Evolutionary conservation across 2,329 filamentous ascomycete species (phyloP).

Genomic region (Magnaporthiopsis incrustans): DNA sequence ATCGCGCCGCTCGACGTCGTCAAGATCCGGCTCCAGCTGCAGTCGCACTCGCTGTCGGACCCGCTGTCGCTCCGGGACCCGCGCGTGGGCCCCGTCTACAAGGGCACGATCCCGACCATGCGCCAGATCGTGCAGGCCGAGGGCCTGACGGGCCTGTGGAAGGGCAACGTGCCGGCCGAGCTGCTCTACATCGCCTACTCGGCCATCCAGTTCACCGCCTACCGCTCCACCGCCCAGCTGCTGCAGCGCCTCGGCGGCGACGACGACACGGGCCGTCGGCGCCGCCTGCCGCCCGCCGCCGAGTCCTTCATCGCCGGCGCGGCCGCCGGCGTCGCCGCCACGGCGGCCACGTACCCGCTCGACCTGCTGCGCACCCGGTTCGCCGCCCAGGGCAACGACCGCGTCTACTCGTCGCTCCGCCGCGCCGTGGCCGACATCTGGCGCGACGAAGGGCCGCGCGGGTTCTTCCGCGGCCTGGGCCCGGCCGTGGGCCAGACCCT

Average conservation of each 20-base stretch:
- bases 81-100: slow-evolving; percentile 50
- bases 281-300: slow-evolving; percentile 52
- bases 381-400: slow-evolving; percentile 71
- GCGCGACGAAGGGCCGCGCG: slow-evolving; percentile 62
- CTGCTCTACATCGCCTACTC: slow-evolving; percentile 89
- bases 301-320: slow-evolving; percentile 83
- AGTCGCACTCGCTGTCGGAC: slow-evolving; percentile 75
- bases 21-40: slow-evolving; percentile 95
- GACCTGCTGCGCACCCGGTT: slow-evolving; percentile 91
- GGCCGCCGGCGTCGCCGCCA: slow-evolving; percentile 72
- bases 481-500: slow-evolving; percentile 83
- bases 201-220: slow-evolving; percentile 81
- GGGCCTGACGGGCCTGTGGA: slow-evolving; percentile 84
- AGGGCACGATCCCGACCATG: slow-evolving; percentile 69
- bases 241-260: slow-evolving; percentile 42
- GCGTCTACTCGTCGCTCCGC: slow-evolving; percentile 67
- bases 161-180: slow-evolving; percentile 95
- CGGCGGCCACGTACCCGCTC: slow-evolving; percentile 79
- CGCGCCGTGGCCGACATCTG: slow-evolving; percentile 65
- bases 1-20: slow-evolving; percentile 94
- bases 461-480: slow-evolving; percentile 82
- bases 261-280: slow-evolving; percentile 18
- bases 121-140: slow-evolving; percentile 71
- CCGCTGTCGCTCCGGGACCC: slow-evolving; percentile 48
- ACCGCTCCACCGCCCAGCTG: slow-evolving; percentile 64